phyloP scores from a whole-genome alignment of 768 basidiomycete species.

The Tricholoma sp. region DNA sequence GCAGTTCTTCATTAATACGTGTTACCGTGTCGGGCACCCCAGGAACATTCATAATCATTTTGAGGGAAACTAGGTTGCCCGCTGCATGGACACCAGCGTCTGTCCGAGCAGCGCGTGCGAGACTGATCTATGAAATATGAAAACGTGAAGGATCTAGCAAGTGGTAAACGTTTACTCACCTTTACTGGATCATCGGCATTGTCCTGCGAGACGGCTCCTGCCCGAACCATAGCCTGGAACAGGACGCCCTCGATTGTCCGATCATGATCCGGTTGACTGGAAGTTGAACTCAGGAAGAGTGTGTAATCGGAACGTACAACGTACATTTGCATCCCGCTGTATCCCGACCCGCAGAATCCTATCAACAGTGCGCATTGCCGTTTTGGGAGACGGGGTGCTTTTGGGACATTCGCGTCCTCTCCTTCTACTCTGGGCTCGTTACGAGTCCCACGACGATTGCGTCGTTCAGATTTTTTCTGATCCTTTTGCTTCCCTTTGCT shows the following conservation, averaged over 20 bases:
- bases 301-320: conserved; percentile 23
- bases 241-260: conserved; percentile 87
- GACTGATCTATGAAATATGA: conserved; percentile 52
- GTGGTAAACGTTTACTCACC: conserved; percentile 31
- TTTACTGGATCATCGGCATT: conserved; percentile 90
- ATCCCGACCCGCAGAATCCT: conserved; percentile 90
- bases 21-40: conserved; percentile 64
- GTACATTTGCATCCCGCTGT: conserved; percentile 95
- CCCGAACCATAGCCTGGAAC: conserved; percentile 82
- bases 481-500: conserved; percentile 31
- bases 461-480: conserved; percentile 33
- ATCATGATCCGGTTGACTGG: conserved; percentile 60
- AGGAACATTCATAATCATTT: conserved; percentile 78
- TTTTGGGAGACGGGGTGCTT: conserved; percentile 69
- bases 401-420: conserved; percentile 22
- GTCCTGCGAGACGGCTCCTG: conserved; percentile 91
- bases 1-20: conserved; percentile 82
- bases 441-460: conserved; percentile 37
- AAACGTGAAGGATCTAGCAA: neutral
- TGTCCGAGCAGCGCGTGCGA: conserved; percentile 88
- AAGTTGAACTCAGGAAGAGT: conserved; percentile 2
- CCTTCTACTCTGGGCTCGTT: conserved; percentile 25
- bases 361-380: conserved; percentile 78
- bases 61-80: conserved; percentile 88
- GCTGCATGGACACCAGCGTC: conserved; percentile 98